Base-by-base conservation (phyloP, 2,329 filamentous ascomycete genomes). In the Aspergillus sp. region DNA sequence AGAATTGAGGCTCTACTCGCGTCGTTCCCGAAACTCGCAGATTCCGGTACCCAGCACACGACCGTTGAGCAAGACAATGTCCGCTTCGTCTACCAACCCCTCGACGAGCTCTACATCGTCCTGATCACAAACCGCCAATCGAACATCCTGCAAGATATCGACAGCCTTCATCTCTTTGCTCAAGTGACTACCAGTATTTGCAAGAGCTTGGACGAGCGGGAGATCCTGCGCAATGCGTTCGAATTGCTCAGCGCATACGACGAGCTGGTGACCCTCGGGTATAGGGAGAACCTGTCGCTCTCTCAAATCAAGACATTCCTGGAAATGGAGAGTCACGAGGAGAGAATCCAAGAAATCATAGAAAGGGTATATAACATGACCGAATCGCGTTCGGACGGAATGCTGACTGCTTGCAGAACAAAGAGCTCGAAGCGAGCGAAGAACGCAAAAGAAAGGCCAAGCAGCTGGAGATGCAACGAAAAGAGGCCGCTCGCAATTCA, bases 61-160 rank as follows among this genome's bases (percentile, higher is more conserved):
- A 99, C 91, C 6, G 93, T 98, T 70, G 95, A 99, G 79, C 93
- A 98, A 79, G 96, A 99, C 81, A 98, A 96, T 81, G 95, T 99
- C 72, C 93, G 95, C 80, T 99, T 97, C 74, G 95, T 99, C 58
- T 99, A 99, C 82, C 95, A 99, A 77, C 96, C 95, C 60, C 85
- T 99, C 64, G 96, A 99, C 79, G 96, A 99, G 82, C 88, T 99
- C 64, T 99, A 99, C 85, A 98, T 99, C 86, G 93, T 99, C 65
- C 87, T 99, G 71, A 98, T 99, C 79, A 99, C 96, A 76, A 99
- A 99, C 83, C 90, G 92, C 70, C 95, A 98, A 82, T 98, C 93
- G 77, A 99, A 99, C 79, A 99, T 99, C 67, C 85, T 99, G 52
- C 95, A 99, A 80, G 95, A 99, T 77, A 99, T 99, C 76, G 95